These are phyloP conservation scores for Phaffia tasmanica DNA, from an alignment of 768 basidiomycete species.

Conservation along the genomic window DNA sequence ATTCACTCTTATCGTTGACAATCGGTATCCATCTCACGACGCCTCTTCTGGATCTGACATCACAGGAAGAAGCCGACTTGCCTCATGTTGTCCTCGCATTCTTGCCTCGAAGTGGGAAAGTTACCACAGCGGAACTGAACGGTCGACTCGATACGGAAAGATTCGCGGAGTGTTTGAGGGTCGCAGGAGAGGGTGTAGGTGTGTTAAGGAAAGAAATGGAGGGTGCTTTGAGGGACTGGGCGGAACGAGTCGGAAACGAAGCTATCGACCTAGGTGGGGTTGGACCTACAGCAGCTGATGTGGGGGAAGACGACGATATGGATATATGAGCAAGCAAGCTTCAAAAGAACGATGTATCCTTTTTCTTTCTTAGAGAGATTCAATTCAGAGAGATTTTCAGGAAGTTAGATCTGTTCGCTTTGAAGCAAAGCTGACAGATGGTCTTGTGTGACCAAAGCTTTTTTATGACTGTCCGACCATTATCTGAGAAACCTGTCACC, in stretches of 20 bases:
- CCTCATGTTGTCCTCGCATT: conserved; percentile 80
- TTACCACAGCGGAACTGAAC: conserved; percentile 82
- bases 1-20: conserved; percentile 82
- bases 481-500: too few relatives aligned
- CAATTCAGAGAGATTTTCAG: too few relatives aligned
- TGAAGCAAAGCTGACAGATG: too few relatives aligned
- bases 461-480: too few relatives aligned
- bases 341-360: too few relatives aligned
- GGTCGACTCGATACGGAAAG: conserved; percentile 72
- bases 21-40: conserved; percentile 70
- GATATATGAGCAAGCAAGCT: background rate
- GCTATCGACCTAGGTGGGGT: conserved; percentile 3
- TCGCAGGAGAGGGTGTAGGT: conserved; percentile 65
- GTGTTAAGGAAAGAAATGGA: conserved; percentile 79
- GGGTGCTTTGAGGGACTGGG: conserved; percentile 53
- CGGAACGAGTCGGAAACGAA: conserved; percentile 34
- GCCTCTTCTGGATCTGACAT: conserved; percentile 75
- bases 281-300: background rate
- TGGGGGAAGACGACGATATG: conserved; percentile 6
- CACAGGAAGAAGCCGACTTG: conserved; percentile 78
- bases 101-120: conserved; percentile 72
- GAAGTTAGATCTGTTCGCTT: too few relatives aligned
- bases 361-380: too few relatives aligned
- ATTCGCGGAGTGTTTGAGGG: conserved; percentile 74
- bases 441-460: too few relatives aligned